A percentile compares a stretch with the other conserved stretches of the same genome.
These are phyloP conservation scores for Epicoccum nigrum DNA, from an alignment of 2,329 filamentous ascomycete species.

Conservation along the genomic window DNA sequence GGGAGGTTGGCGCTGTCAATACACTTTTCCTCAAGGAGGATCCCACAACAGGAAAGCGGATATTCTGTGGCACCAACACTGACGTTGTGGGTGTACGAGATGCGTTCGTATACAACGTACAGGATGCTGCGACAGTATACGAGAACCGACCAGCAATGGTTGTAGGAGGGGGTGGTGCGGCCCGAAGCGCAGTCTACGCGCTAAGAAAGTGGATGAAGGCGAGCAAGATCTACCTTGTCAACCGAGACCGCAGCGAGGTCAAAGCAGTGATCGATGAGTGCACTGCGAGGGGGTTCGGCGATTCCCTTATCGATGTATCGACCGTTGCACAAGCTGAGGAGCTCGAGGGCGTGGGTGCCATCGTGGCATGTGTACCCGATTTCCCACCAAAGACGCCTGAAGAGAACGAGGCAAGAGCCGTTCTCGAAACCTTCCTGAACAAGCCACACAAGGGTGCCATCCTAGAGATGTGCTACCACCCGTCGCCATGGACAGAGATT, in stretches of 20 bases:
- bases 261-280: conserved; percentile 70
- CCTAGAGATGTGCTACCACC: conserved; percentile 85
- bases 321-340: conserved; percentile 63
- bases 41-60: conserved; percentile 52
- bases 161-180: conserved; percentile 77
- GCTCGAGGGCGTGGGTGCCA: conserved; percentile 66
- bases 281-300: conserved; percentile 62
- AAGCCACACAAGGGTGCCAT: conserved; percentile 68
- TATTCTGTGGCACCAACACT: conserved; percentile 77
- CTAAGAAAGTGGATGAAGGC: conserved; percentile 72
- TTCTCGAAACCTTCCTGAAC: conserved; percentile 58
- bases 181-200: conserved; percentile 77
- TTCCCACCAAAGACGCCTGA: conserved; percentile 68
- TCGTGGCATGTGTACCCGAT: conserved; percentile 77
- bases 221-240: conserved; percentile 75
- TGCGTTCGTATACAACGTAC: conserved; percentile 62
- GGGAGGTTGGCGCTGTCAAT: conserved; percentile 78
- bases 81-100: conserved; percentile 80
- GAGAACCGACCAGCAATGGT: conserved; percentile 71
- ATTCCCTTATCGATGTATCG: conserved; percentile 65
- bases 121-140: conserved; percentile 56
- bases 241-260: conserved; percentile 72
- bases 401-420: conserved; percentile 65
- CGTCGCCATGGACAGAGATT: conserved; percentile 67
- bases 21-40: conserved; percentile 70